Conservation (phyloP, 2,329 filamentous ascomycete species). For the Neurospora sp. region DNA sequence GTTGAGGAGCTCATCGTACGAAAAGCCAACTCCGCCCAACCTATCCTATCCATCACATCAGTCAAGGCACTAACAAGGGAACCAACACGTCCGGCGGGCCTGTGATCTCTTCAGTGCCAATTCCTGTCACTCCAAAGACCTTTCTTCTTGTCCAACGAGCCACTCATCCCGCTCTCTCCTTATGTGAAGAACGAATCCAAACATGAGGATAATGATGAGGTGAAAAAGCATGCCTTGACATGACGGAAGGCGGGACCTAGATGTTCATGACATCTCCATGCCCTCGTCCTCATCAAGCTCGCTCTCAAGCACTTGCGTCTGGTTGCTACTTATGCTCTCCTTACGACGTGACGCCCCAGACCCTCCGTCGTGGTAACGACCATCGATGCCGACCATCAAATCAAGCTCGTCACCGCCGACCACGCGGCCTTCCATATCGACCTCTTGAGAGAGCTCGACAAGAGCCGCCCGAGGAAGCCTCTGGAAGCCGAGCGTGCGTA, state of each 20-base stretch:
- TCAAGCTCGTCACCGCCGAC: slow-evolving; percentile 77
- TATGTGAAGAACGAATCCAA: background rate
- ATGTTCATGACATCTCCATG: slow-evolving; percentile 42
- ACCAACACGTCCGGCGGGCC: background rate
- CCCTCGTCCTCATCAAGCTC: slow-evolving; percentile 52
- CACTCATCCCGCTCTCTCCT: background rate
- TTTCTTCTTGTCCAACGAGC: background rate
- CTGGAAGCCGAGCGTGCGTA: slow-evolving; percentile 79
- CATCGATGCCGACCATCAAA: slow-evolving; percentile 39
- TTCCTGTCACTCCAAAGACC: slow-evolving; percentile 1
- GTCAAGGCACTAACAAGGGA: background rate
- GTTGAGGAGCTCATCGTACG: background rate
- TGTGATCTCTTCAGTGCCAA: background rate
- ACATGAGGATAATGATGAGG: background rate
- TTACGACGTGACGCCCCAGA: slow-evolving; percentile 36
- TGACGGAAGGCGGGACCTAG: background rate
- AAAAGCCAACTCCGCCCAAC: background rate
- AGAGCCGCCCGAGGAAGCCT: slow-evolving; percentile 68
- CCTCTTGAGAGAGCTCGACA: slow-evolving; percentile 86
- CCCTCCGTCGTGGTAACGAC: slow-evolving; percentile 32
- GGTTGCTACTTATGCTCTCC: slow-evolving; percentile 49
- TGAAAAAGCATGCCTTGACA: background rate
- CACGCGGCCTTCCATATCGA: slow-evolving; percentile 86
- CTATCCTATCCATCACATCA: background rate
- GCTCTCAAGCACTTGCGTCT: slow-evolving; percentile 46